Evolutionary conservation across 2,329 filamentous ascomycete species (phyloP).

Genomic region (Beauveria rudraprayagi): DNA sequence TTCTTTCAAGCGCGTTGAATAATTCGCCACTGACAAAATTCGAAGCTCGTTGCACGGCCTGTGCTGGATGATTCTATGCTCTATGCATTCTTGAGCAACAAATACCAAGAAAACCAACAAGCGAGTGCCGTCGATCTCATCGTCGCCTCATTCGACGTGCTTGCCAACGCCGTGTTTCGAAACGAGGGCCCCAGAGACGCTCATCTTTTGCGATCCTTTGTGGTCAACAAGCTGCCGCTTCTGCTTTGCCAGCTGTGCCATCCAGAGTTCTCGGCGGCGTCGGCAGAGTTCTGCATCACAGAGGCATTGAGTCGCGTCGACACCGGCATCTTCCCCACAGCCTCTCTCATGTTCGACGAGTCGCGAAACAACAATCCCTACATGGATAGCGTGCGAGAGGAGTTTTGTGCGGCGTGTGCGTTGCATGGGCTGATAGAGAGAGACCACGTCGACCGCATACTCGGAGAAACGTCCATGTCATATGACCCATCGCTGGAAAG

Average conservation of each 20-base stretch:
- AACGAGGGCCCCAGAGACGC: slow-evolving; percentile 50
- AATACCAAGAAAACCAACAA: slow-evolving; percentile 78
- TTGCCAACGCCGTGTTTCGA: slow-evolving; percentile 77
- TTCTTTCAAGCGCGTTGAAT: neutral
- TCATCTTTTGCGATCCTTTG: slow-evolving; percentile 74
- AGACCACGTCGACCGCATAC: slow-evolving; percentile 65
- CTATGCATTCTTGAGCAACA: slow-evolving; percentile 72
- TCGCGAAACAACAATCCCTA: slow-evolving; percentile 49
- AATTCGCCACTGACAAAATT: neutral
- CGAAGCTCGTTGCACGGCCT: slow-evolving; percentile 72
- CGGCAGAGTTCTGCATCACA: slow-evolving; percentile 59
- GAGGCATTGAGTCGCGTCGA: slow-evolving; percentile 74
- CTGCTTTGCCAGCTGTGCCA: slow-evolving; percentile 43
- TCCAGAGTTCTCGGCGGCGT: slow-evolving; percentile 69
- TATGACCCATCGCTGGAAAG: slow-evolving; percentile 66
- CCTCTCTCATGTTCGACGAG: slow-evolving; percentile 52
- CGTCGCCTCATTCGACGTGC: slow-evolving; percentile 78
- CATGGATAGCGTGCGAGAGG: slow-evolving; percentile 51
- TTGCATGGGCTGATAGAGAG: slow-evolving; percentile 78
- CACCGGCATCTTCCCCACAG: slow-evolving; percentile 62
- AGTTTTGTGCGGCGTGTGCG: slow-evolving; percentile 87
- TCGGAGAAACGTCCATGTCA: slow-evolving; percentile 79
- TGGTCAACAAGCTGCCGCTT: slow-evolving; percentile 60
- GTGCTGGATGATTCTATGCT: slow-evolving; percentile 74
- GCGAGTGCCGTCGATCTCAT: slow-evolving; percentile 74